Conservation (phyloP, 352 stramenopile genomes). For the Pythium pyrilobum region DNA sequence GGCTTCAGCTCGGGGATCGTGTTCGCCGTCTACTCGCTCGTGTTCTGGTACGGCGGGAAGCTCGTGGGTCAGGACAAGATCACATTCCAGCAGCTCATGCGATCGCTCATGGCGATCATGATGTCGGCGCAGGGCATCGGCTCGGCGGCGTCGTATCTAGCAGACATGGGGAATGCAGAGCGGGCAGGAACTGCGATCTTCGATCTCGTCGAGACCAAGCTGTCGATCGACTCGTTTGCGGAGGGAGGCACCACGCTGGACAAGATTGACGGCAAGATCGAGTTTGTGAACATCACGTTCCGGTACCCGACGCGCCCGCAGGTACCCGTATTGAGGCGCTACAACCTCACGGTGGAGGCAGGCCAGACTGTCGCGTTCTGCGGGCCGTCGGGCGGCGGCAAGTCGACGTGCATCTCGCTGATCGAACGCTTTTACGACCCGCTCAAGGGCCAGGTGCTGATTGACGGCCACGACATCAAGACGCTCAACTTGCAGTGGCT, state of each 20-base stretch:
- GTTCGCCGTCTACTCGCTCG: slow-evolving; percentile 15
- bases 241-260: slow-evolving; percentile 11
- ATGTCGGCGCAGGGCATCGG: slow-evolving; percentile 30
- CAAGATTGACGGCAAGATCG: slow-evolving; percentile 28
- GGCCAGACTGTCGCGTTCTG: slow-evolving; percentile 57
- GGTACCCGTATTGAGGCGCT: slow-evolving; percentile 69
- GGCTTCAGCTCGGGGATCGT: slow-evolving; percentile 61
- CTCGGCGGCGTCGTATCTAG: slow-evolving; percentile 18
- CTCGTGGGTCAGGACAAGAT: slow-evolving; percentile 37
- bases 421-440: slow-evolving; percentile 76
- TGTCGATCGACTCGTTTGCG: slow-evolving; percentile 39
- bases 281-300: slow-evolving; percentile 71
- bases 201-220: slow-evolving; percentile 24
- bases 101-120: slow-evolving; percentile 35
- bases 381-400: slow-evolving; percentile 11
- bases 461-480: slow-evolving; percentile 76
- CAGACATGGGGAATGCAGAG: slow-evolving; percentile 64
- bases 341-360: slow-evolving; percentile 78
- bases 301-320: slow-evolving; percentile 65
- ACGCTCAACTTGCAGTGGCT: slow-evolving; percentile 66
- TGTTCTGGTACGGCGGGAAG: slow-evolving; percentile 19
- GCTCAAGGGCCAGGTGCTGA: slow-evolving; percentile 39
- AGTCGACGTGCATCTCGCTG: slow-evolving; percentile 22
- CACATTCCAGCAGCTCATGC: slow-evolving; percentile 33
- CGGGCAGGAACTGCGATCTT: slow-evolving; percentile 40